Conservation (phyloP, 352 stramenopile species). For the Phytopythium ostracodes region DNA sequence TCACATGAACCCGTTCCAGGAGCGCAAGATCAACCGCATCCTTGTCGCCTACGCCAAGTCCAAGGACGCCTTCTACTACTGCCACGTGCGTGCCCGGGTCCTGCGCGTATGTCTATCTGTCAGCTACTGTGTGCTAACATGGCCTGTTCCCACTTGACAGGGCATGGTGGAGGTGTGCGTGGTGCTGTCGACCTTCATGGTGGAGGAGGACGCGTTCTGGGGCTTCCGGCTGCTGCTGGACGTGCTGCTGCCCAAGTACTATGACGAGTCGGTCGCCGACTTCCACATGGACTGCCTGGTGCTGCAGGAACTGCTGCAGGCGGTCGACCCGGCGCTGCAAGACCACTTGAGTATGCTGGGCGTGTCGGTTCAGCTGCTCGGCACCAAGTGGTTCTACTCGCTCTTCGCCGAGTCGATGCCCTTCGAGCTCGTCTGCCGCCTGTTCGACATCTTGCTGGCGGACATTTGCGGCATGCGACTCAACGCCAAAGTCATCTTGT, state of each 20-base stretch:
- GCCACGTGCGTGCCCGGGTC: constrained; percentile 32
- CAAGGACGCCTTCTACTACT: constrained; percentile 66
- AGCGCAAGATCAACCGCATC: constrained; percentile 81
- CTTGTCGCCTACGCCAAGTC: constrained; percentile 73
- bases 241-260: constrained; percentile 72
- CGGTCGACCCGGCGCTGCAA: constrained; percentile 42
- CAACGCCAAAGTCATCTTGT: constrained; percentile 70
- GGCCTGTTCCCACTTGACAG: constrained; percentile 9
- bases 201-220: constrained; percentile 79
- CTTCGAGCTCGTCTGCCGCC: constrained; percentile 68
- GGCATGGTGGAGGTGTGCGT: constrained; percentile 81
- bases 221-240: constrained; percentile 70
- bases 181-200: constrained; percentile 70
- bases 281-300: constrained; percentile 84
- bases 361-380: constrained; percentile 72
- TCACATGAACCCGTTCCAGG: constrained; percentile 77
- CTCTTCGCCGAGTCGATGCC: constrained; percentile 83
- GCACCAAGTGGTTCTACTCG: constrained; percentile 85
- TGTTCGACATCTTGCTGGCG: constrained; percentile 73
- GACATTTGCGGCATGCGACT: constrained; percentile 56
- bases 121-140: background rate
- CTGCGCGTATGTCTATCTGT: too few species aligned
- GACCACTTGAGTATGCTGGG: constrained; percentile 55
- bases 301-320: constrained; percentile 63
- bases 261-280: constrained; percentile 72